These are phyloP conservation scores for Wickerhamomyces ciferrii DNA, from an alignment of 805 yeast genomes.

Conservation along the genomic window DNA sequence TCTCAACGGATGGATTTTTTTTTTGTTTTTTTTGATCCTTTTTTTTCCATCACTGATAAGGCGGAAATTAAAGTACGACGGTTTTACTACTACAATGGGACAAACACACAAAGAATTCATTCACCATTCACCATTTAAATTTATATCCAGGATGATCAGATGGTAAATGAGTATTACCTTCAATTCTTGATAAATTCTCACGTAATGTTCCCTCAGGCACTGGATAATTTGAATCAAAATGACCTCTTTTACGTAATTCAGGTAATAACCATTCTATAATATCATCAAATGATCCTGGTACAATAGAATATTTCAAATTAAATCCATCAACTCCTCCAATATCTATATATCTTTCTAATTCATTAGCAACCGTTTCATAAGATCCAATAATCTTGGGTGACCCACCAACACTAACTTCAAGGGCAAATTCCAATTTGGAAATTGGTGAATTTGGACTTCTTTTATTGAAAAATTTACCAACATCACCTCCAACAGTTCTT, in stretches of 20 bases:
- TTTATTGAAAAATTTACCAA: conserved; percentile 18
- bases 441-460: conserved; percentile 21
- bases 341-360: conserved; percentile 32
- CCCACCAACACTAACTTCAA: conserved; percentile 19
- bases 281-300: conserved; percentile 34
- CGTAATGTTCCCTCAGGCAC: conserved; percentile 29
- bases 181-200: conserved; percentile 23
- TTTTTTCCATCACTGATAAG: no score
- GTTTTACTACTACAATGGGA: no score
- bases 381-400: conserved; percentile 28
- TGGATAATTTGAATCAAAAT: conserved; percentile 29
- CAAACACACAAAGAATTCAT: no score
- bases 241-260: conserved; percentile 28
- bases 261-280: conserved; percentile 30
- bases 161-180: conserved; percentile 13
- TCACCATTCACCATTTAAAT: conserved; percentile 20
- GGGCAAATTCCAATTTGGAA: conserved; percentile 21
- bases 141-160: conserved; percentile 11
- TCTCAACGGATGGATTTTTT: no score
- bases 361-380: conserved; percentile 32
- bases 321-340: conserved; percentile 38
- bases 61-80: conserved; percentile 1
- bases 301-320: conserved; percentile 29
- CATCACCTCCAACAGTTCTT: conserved; percentile 23
- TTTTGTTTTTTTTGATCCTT: no score